A percentile compares a stretch with the other conserved stretches of the same genome.
Conservation (phyloP, 495 filamentous ascomycete species). For the Penicillium maclennaniae region DNA sequence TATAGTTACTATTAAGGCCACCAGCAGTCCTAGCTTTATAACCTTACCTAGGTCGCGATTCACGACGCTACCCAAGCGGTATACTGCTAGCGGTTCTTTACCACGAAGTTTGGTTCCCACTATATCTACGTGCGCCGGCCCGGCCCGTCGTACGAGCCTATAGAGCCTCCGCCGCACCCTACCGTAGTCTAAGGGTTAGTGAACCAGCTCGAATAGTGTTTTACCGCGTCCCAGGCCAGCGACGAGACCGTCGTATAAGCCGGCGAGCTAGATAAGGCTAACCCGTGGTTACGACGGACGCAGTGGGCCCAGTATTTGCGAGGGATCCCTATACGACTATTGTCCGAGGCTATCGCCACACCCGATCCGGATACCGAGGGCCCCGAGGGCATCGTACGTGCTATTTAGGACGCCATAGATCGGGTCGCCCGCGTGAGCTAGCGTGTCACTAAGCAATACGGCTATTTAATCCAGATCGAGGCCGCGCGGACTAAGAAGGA, state of each 20-base stretch:
- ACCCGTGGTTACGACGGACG: background rate
- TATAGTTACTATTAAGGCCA: too few species aligned
- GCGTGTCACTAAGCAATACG: slow-evolving; percentile 2
- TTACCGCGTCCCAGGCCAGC: too few species aligned
- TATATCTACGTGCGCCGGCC: too few species aligned
- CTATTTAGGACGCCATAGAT: slow-evolving; percentile 2
- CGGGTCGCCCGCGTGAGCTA: slow-evolving; percentile 5
- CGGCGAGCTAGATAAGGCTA: background rate
- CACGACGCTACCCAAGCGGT: too few species aligned
- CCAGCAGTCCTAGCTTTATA: too few species aligned
- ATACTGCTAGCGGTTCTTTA: too few species aligned
- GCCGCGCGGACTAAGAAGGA: background rate
- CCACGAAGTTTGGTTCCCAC: too few species aligned
- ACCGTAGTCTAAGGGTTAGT: too few species aligned
- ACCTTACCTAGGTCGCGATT: too few species aligned
- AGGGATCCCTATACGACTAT: background rate
- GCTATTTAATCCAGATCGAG: slow-evolving; percentile 1
- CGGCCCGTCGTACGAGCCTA: too few species aligned
- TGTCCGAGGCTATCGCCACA: background rate
- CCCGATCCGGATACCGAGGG: background rate
- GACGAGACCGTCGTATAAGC: background rate
- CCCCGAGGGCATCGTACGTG: background rate
- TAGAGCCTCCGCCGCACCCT: too few species aligned
- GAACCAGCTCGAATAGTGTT: too few species aligned
- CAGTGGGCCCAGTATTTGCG: background rate